Evolutionary conservation across 2,329 filamentous ascomycete genomes (phyloP).

Genomic region (Lasiodiplodia gonubiensis): DNA sequence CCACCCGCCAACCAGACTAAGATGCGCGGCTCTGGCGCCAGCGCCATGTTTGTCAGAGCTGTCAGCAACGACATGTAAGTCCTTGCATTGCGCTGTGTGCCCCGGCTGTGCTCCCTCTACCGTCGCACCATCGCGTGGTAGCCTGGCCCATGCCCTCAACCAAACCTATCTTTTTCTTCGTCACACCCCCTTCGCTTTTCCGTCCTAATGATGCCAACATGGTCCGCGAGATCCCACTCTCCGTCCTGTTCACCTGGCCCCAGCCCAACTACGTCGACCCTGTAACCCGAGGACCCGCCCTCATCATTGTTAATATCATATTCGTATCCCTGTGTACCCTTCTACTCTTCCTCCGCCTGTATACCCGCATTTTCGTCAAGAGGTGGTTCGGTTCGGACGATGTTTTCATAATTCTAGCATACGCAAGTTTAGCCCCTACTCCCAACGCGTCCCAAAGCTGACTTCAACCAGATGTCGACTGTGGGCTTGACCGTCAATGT

Average conservation of each 20-base stretch:
- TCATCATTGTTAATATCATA: slow-evolving; percentile 48
- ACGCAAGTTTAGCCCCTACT: slow-evolving; percentile 38
- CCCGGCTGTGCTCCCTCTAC: neutral
- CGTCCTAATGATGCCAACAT: slow-evolving; percentile 1
- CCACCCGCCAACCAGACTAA: neutral
- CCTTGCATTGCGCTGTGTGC: slow-evolving; percentile 8
- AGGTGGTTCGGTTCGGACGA: slow-evolving; percentile 53
- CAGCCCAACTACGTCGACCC: slow-evolving; percentile 51
- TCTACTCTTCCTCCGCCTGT: slow-evolving; percentile 47
- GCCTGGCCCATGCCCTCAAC: neutral
- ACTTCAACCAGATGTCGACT: slow-evolving; percentile 42
- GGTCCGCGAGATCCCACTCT: slow-evolving; percentile 39
- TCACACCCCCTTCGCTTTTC: neutral
- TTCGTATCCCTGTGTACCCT: slow-evolving; percentile 46
- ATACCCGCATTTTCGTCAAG: slow-evolving; percentile 49
- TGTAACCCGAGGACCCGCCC: slow-evolving; percentile 45
- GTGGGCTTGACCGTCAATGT: slow-evolving; percentile 47
- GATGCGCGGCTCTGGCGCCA: neutral
- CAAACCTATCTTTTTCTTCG: neutral
- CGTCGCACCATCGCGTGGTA: slow-evolving; percentile 22
- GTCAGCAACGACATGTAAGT: neutral
- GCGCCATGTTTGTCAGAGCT: neutral
- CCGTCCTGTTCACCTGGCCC: slow-evolving; percentile 47
- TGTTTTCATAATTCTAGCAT: slow-evolving; percentile 47
- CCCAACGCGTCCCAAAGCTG: neutral